Evolutionary conservation across 768 basidiomycete genomes (phyloP).

Genomic region (Lepiota brunneoincarnata): DNA sequence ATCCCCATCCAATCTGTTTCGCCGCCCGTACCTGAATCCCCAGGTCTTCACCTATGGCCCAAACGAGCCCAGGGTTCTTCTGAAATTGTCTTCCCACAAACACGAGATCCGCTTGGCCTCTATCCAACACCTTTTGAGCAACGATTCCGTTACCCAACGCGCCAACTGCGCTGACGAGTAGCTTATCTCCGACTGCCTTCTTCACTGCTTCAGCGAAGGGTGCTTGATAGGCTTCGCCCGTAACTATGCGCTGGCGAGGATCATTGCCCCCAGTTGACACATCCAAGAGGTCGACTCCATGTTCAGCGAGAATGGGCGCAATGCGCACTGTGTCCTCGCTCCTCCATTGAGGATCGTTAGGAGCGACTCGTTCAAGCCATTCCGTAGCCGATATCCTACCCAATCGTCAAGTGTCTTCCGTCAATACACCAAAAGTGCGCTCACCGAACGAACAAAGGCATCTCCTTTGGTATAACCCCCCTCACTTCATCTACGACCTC

Average conservation of each 20-base stretch:
- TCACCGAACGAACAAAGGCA: slow-evolving; percentile 73
- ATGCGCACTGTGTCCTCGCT: slow-evolving; percentile 65
- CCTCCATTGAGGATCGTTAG: slow-evolving; percentile 65
- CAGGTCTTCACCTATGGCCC: slow-evolving; percentile 41
- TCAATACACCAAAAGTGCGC: slow-evolving; percentile 3
- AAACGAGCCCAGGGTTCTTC: slow-evolving; percentile 54
- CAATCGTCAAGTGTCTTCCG: background rate
- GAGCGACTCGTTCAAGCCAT: slow-evolving; percentile 60
- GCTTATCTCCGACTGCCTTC: slow-evolving; percentile 32
- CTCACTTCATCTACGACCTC: slow-evolving; percentile 67
- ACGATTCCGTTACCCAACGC: slow-evolving; percentile 52
- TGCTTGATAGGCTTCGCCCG: slow-evolving; percentile 48
- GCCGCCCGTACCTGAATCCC: slow-evolving; percentile 13
- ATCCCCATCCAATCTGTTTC: slow-evolving; percentile 23
- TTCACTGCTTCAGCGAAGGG: slow-evolving; percentile 55
- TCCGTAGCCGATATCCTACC: slow-evolving; percentile 67
- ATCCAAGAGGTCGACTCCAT: slow-evolving; percentile 77
- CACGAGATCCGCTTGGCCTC: slow-evolving; percentile 59
- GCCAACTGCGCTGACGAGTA: slow-evolving; percentile 49
- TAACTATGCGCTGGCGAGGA: slow-evolving; percentile 34
- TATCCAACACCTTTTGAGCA: slow-evolving; percentile 56
- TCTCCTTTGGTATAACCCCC: slow-evolving; percentile 50
- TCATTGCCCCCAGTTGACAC: slow-evolving; percentile 65
- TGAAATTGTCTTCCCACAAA: slow-evolving; percentile 53
- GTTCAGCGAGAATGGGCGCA: slow-evolving; percentile 52